These are phyloP conservation scores for Chlorella sp. DNA, from an alignment of 139 green algal genomes.

Conservation along the genomic window DNA sequence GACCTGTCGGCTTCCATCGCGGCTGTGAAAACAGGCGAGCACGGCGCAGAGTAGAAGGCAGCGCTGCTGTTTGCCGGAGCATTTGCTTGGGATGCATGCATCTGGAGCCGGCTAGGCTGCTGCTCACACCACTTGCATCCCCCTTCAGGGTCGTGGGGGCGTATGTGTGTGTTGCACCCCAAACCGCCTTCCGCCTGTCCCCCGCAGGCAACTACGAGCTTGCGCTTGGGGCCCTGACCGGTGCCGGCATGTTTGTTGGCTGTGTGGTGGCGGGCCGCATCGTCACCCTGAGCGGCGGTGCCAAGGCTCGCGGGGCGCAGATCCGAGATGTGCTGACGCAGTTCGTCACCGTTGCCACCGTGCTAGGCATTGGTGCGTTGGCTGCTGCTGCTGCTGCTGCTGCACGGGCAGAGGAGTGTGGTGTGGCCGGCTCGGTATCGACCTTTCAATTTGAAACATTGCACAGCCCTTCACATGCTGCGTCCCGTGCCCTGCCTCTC, in stretches of 20 bases:
- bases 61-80: neutral
- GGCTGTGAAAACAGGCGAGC: conserved; percentile 64
- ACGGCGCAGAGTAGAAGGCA: neutral
- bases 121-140: neutral
- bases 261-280: conserved; percentile 70
- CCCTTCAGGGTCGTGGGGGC: no score
- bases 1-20: conserved; percentile 88
- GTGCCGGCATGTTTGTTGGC: conserved; percentile 87
- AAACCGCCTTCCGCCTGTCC: neutral
- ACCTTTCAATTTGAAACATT: no score
- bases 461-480: no score
- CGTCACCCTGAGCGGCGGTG: conserved; percentile 62
- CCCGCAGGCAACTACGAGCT: conserved; percentile 40
- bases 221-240: conserved; percentile 61
- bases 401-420: no score
- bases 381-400: neutral
- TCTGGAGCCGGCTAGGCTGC: neutral
- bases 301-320: conserved; percentile 74
- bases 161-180: no score
- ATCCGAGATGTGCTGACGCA: conserved; percentile 80
- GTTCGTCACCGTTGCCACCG: conserved; percentile 47
- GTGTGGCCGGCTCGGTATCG: no score
- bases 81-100: neutral
- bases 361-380: conserved; percentile 35
- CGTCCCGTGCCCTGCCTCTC: no score